Evolutionary conservation across 345 rosid species (phyloP).

Genomic region (Laguncularia racemosa): DNA sequence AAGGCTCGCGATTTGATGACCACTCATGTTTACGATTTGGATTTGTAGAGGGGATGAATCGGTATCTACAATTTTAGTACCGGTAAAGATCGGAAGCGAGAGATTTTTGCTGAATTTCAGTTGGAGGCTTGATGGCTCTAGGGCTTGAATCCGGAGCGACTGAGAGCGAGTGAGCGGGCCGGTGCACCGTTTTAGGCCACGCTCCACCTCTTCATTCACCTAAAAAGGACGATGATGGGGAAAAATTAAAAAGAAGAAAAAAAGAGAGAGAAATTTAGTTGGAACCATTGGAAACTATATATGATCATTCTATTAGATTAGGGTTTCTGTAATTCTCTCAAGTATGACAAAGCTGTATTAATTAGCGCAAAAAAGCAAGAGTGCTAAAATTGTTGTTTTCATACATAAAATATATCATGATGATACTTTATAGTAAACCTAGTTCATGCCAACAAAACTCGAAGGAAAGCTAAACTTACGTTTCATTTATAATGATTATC

Average conservation of each 20-base stretch:
- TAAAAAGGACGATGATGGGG: conserved; percentile 5
- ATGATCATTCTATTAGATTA: too few relatives aligned
- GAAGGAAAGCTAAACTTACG: too few relatives aligned
- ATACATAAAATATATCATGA: background rate
- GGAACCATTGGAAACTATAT: too few relatives aligned
- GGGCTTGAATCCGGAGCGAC: conserved; percentile 36
- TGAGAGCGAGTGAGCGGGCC: conserved; percentile 33
- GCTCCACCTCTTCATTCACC: conserved; percentile 81
- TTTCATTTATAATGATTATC: too few relatives aligned
- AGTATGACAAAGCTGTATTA: too few relatives aligned
- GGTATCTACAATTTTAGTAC: conserved; percentile 48
- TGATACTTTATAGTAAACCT: too few relatives aligned
- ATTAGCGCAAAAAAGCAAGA: too few relatives aligned
- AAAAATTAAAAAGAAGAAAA: too few relatives aligned
- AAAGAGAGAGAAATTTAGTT: too few relatives aligned
- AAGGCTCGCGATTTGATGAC: conserved; percentile 12
- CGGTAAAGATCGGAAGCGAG: conserved; percentile 49
- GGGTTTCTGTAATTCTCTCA: too few relatives aligned
- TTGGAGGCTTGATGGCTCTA: conserved; percentile 32
- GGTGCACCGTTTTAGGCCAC: conserved; percentile 25
- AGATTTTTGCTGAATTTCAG: conserved; percentile 27
- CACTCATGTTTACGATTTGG: conserved; percentile 31
- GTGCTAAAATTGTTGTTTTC: background rate
- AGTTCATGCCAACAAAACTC: too few relatives aligned
- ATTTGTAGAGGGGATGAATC: conserved; percentile 46